Evolutionary conservation across 2,329 filamentous ascomycete genomes (phyloP).

Genomic region (Colletotrichum incanum): DNA sequence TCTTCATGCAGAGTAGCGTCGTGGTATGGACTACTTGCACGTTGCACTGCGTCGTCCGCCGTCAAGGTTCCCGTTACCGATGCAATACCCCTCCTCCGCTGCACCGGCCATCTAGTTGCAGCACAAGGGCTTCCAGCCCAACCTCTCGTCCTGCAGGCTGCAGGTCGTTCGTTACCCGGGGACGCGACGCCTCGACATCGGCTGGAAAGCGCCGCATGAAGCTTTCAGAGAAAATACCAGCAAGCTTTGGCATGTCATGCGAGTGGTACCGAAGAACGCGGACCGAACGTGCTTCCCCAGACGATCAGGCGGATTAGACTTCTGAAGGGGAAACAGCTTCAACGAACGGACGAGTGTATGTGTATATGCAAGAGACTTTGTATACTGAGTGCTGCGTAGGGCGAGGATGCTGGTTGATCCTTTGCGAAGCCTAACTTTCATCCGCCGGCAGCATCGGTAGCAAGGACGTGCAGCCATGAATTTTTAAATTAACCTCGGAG

Average conservation of each 20-base stretch:
- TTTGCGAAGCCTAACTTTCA: slow-evolving; percentile 20
- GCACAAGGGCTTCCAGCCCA: slow-evolving; percentile 23
- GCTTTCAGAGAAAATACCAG: slow-evolving; percentile 3
- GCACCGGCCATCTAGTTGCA: slow-evolving; percentile 16
- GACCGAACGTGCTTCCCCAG: slow-evolving; percentile 11
- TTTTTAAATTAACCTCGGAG: slow-evolving; percentile 28
- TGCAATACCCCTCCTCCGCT: slow-evolving; percentile 14
- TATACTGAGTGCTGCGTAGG: background rate
- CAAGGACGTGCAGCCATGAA: slow-evolving; percentile 15
- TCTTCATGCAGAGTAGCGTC: slow-evolving; percentile 19
- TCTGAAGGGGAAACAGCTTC: background rate
- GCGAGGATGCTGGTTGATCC: slow-evolving; percentile 2
- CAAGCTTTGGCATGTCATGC: slow-evolving; percentile 22
- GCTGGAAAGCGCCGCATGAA: slow-evolving; percentile 22
- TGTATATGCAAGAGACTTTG: slow-evolving; percentile 47
- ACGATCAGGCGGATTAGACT: slow-evolving; percentile 12
- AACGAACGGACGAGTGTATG: slow-evolving; percentile 47
- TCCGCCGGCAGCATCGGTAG: slow-evolving; percentile 29
- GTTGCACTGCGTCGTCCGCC: slow-evolving; percentile 25
- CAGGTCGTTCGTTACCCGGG: slow-evolving; percentile 11
- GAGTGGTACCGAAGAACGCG: background rate
- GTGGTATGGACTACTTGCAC: slow-evolving; percentile 17
- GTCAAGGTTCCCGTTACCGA: slow-evolving; percentile 28
- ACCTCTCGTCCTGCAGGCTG: slow-evolving; percentile 25
- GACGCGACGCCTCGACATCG: slow-evolving; percentile 14